Base-by-base conservation (phyloP, 345 rosid species). In the Salix brachista region DNA sequence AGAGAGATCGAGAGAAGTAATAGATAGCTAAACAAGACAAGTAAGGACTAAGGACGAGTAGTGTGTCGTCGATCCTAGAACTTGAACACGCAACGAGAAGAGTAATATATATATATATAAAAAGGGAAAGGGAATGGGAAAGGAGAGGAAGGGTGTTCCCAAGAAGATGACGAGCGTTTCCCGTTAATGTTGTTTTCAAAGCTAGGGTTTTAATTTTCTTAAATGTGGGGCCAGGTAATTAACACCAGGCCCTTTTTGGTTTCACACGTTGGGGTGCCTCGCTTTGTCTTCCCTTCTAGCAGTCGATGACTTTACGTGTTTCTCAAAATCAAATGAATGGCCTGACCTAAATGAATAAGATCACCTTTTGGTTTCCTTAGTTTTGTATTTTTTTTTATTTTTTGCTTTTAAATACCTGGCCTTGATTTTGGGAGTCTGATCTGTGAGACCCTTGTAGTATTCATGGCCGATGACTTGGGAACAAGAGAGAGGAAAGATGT, bases 141-240 rank as follows among this genome's bases (percentile, higher is more conserved):
- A 39, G 6, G 42, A 65, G 67, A 41, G 48, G 52, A 48, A 1
- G 32, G 73, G 77, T 23, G 79, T 82, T 79, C 84, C 84, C 78
- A 50, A 80, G 86, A 81, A 80, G 86, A 80, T 52, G 81, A 80
- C 71, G 86, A 83, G 84, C 46, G 41, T 75, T 79, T 78, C 83
- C 86, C 80, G 78, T 85, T 83, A 54, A 74, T 77, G 75, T 67
- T 70, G 86, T 71, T 69, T 77, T 83, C 80, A 79, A 61, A 74
- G 65, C 70, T 58, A 21, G 58, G 68, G 69, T 41, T 77, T 70
- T 30, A n/a, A 26, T 71, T 21, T 26, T 41, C 46, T 12, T 13
- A 25, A 37, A 12, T 3, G 77, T 75, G 77, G 77, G 81, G 75
- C 81, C 82, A 73, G 56, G 1, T 14, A 62, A 16, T 18, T 2